phyloP scores from a whole-genome alignment of 1,139 yeast genomes.

The Barnettozyma hawaiiensis region DNA sequence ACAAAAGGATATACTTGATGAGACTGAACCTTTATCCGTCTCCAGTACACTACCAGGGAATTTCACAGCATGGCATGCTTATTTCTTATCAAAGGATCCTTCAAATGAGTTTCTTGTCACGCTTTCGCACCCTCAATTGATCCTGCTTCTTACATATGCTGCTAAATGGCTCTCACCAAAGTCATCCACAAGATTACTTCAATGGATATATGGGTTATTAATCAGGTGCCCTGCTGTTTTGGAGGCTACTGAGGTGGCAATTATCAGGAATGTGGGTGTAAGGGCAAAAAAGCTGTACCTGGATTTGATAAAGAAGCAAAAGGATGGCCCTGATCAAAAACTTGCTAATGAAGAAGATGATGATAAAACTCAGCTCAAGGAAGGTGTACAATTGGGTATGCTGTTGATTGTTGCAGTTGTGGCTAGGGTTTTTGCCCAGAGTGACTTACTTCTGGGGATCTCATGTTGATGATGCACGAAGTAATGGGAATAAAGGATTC shows the following conservation, averaged over 20 bases:
- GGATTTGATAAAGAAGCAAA: slow-evolving; percentile 8
- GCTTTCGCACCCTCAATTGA: slow-evolving; percentile 9
- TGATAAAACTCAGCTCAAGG: neutral
- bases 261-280: slow-evolving; percentile 17
- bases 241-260: slow-evolving; percentile 16
- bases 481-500: too few relatives aligned
- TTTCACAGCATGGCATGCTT: slow-evolving; percentile 25
- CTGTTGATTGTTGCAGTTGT: slow-evolving; percentile 12
- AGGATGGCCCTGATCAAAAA: neutral
- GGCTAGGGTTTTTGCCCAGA: slow-evolving; percentile 18
- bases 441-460: slow-evolving; percentile 12
- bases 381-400: slow-evolving; percentile 8
- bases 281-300: slow-evolving; percentile 12
- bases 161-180: slow-evolving; percentile 20
- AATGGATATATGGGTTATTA: slow-evolving; percentile 21
- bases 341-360: neutral
- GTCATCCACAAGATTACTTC: slow-evolving; percentile 13
- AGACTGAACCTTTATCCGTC: slow-evolving; percentile 14
- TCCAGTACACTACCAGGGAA: slow-evolving; percentile 18
- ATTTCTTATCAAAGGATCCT: slow-evolving; percentile 17
- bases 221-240: slow-evolving; percentile 16
- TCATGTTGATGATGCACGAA: neutral
- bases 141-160: slow-evolving; percentile 18
- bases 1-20: slow-evolving; percentile 12
- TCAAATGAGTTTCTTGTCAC: neutral